phyloP scores from a whole-genome alignment of 2,329 filamentous ascomycete genomes.

The Zalaria obscura region DNA sequence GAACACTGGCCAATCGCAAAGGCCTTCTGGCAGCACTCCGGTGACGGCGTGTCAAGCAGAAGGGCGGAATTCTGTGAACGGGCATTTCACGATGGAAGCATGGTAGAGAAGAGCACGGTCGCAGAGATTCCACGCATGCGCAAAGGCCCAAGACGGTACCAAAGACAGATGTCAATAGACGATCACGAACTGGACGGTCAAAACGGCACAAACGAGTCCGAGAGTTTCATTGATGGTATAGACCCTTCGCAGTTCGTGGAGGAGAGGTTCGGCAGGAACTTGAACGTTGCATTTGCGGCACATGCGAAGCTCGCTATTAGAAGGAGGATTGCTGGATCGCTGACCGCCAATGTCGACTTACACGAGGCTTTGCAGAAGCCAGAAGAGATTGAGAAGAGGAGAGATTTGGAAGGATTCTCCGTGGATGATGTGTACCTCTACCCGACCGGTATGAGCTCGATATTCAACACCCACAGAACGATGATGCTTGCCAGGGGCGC shows the following conservation, averaged over 20 bases:
- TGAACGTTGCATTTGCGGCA: slow-evolving; percentile 63
- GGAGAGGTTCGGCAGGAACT: slow-evolving; percentile 83
- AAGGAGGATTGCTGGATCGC: slow-evolving; percentile 73
- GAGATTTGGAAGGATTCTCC: slow-evolving; percentile 46
- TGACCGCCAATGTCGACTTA: slow-evolving; percentile 59
- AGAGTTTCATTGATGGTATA: slow-evolving; percentile 25
- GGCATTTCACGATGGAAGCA: slow-evolving; percentile 55
- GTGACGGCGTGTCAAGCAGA: slow-evolving; percentile 82
- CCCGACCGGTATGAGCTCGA: slow-evolving; percentile 86
- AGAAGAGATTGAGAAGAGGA: slow-evolving; percentile 22
- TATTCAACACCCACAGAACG: slow-evolving; percentile 73
- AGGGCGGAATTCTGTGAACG: slow-evolving; percentile 78
- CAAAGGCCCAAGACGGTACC: slow-evolving; percentile 72
- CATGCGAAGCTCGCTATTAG: slow-evolving; percentile 78
- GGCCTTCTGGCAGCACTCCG: slow-evolving; percentile 93
- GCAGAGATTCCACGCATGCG: slow-evolving; percentile 24
- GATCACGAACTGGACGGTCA: slow-evolving; percentile 10
- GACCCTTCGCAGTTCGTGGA: slow-evolving; percentile 78
- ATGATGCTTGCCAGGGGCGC: slow-evolving; percentile 51
- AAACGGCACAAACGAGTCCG: not conserved
- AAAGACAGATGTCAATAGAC: slow-evolving; percentile 41
- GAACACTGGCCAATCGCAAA: slow-evolving; percentile 63
- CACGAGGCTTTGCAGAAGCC: slow-evolving; percentile 37
- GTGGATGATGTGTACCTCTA: slow-evolving; percentile 85
- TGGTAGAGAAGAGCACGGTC: slow-evolving; percentile 35